A percentile compares a stretch with the other conserved stretches of the same genome.
Conservation (phyloP, 176 grass and related monocot genomes). For the Calamus simplicifolius region DNA sequence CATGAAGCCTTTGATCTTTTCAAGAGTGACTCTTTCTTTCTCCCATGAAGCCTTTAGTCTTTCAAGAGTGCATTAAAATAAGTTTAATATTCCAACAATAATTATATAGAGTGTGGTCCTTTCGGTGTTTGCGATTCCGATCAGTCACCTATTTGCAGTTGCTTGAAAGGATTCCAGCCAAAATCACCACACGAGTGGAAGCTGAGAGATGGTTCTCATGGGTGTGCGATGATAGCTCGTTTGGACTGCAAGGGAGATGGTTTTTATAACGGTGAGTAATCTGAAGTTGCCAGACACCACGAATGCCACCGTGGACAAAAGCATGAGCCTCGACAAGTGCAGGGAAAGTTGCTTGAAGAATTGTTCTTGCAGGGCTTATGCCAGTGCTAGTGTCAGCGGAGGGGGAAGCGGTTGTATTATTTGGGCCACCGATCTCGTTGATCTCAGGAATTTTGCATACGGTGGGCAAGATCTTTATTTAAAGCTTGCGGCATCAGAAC, state of each 20-base stretch:
- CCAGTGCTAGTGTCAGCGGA: conserved; percentile 41
- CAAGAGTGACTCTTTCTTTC: too few species aligned
- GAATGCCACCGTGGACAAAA: conserved; percentile 25
- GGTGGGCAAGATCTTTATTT: conserved; percentile 46
- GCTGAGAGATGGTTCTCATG: conserved; percentile 5
- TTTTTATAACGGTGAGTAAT: neutral
- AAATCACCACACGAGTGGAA: neutral
- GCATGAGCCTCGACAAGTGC: conserved; percentile 46
- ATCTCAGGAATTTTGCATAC: conserved; percentile 33
- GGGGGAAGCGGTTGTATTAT: conserved; percentile 57
- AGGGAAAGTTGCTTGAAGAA: conserved; percentile 48
- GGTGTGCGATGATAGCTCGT: neutral
- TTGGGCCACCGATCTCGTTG: conserved; percentile 44
- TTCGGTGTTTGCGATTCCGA: conserved; percentile 10
- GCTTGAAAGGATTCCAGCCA: conserved; percentile 13
- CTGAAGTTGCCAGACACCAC: conserved; percentile 11
- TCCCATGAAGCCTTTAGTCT: too few species aligned
- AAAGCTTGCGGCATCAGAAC: conserved; percentile 50
- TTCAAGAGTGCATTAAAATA: too few species aligned
- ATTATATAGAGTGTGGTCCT: neutral
- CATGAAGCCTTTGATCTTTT: too few species aligned
- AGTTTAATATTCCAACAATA: conserved; percentile 2
- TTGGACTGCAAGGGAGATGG: conserved; percentile 1
- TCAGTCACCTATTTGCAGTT: conserved; percentile 3
- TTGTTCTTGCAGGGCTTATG: conserved; percentile 69